These are phyloP conservation scores for Tuber melanosporum DNA, from an alignment of 495 filamentous ascomycete species.

Conservation along the genomic window DNA sequence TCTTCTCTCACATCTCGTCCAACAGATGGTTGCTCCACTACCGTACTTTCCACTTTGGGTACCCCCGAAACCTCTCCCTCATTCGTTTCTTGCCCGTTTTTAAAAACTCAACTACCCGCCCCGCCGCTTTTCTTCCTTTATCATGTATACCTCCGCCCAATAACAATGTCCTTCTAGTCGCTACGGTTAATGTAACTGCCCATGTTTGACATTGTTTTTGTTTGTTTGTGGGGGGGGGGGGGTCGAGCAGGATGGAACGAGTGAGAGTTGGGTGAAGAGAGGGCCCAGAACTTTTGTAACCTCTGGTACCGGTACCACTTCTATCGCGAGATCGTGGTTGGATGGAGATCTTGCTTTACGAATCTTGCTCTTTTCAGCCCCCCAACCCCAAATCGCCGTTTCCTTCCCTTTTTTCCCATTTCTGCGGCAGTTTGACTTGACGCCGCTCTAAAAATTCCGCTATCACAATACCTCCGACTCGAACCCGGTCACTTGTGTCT, in stretches of 20 bases:
- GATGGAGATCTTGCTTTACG: conserved; percentile 22
- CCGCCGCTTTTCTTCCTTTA: background rate
- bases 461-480: background rate
- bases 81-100: background rate
- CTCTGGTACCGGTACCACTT: conserved; percentile 14
- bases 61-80: background rate
- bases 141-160: background rate
- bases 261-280: background rate
- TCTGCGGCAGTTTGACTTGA: conserved; percentile 9
- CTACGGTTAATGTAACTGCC: conserved; percentile 23
- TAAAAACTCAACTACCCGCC: conserved; percentile 4
- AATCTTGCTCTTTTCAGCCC: conserved; percentile 28
- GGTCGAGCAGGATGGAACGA: background rate
- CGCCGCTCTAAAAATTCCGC: background rate
- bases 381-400: conserved; percentile 17
- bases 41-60: background rate
- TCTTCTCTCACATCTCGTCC: background rate
- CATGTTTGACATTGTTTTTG: conserved; percentile 36
- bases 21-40: background rate
- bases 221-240: background rate
- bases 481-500: background rate
- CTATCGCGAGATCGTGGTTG: conserved; percentile 25
- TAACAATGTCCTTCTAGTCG: conserved; percentile 7
- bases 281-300: background rate
- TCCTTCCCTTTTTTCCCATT: conserved; percentile 6